Percentiles rank a stretch among this genome's conserved stretches.
Evolutionary conservation across 225 moss, liverwort and hornwort species (phyloP).

Genomic region (Pseudisothecium myosuroides): DNA sequence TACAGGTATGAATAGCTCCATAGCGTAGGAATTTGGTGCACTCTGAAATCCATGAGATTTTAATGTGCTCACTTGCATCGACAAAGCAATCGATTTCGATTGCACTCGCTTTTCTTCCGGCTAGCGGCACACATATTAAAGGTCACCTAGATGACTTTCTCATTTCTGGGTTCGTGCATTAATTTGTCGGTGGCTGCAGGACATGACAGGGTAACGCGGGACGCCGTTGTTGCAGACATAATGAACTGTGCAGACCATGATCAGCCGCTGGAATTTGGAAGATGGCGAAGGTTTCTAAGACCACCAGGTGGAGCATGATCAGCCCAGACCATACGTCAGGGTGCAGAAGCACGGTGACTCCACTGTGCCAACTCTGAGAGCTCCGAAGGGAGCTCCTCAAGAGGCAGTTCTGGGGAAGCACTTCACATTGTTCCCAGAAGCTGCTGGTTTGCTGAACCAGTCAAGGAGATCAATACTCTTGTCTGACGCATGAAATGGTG

Average conservation of each 20-base stretch:
- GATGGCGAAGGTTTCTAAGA: slow-evolving; percentile 2
- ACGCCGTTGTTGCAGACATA: neutral
- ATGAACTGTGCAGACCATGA: neutral
- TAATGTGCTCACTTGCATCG: neutral
- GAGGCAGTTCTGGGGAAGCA: no score
- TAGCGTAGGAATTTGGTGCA: neutral
- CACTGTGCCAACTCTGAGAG: neutral
- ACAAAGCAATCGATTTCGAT: neutral
- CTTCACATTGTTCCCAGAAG: no score
- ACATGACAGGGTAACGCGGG: neutral
- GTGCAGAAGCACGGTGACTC: neutral
- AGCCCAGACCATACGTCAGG: neutral
- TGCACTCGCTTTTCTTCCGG: neutral
- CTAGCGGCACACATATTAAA: neutral
- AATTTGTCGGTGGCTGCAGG: neutral
- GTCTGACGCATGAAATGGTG: no score
- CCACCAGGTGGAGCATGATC: slow-evolving; percentile 1
- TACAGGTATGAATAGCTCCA: neutral
- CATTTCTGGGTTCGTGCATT: neutral
- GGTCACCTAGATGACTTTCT: neutral
- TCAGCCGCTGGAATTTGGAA: neutral
- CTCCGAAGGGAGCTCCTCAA: no score
- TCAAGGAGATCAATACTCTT: no score
- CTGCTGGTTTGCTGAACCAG: no score
- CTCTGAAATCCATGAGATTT: neutral